Conservation (phyloP, 1,284 basidiomycete genomes). For the Trametes polyzona region DNA sequence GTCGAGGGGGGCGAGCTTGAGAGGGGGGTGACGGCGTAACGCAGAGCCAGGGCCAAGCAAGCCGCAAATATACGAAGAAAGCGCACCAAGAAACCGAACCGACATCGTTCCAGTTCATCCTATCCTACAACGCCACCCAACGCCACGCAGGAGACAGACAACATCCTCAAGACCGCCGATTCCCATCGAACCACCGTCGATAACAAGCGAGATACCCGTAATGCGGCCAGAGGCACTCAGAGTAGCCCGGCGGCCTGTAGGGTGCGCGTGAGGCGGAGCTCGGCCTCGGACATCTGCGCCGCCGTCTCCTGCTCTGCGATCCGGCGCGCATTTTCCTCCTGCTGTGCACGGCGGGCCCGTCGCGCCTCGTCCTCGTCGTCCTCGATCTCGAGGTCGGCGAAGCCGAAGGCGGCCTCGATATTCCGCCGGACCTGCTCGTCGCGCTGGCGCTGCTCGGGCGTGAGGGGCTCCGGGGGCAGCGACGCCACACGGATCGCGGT, state of each 20-base stretch:
- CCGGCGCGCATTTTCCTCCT: slow-evolving; percentile 9
- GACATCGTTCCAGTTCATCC: no score
- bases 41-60: no score
- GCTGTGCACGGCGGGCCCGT: neutral
- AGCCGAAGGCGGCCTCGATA: slow-evolving; percentile 52
- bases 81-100: no score
- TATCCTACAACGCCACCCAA: neutral
- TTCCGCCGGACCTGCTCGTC: slow-evolving; percentile 52
- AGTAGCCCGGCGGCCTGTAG: slow-evolving; percentile 59
- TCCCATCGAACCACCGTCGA: no score
- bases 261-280: slow-evolving; percentile 52
- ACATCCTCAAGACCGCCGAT: no score
- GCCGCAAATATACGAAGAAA: no score
- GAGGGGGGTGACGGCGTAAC: no score
- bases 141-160: slow-evolving; percentile 2
- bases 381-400: slow-evolving; percentile 34
- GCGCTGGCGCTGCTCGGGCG: slow-evolving; percentile 49
- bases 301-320: slow-evolving; percentile 17
- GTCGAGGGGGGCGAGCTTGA: neutral
- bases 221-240: no score
- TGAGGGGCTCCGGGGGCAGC: slow-evolving; percentile 34
- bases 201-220: no score
- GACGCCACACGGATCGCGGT: slow-evolving; percentile 57
- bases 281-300: slow-evolving; percentile 37
- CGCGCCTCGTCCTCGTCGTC: slow-evolving; percentile 19